Conservation (phyloP, 2,329 filamentous ascomycete species). For the Trichoderma sp. region DNA sequence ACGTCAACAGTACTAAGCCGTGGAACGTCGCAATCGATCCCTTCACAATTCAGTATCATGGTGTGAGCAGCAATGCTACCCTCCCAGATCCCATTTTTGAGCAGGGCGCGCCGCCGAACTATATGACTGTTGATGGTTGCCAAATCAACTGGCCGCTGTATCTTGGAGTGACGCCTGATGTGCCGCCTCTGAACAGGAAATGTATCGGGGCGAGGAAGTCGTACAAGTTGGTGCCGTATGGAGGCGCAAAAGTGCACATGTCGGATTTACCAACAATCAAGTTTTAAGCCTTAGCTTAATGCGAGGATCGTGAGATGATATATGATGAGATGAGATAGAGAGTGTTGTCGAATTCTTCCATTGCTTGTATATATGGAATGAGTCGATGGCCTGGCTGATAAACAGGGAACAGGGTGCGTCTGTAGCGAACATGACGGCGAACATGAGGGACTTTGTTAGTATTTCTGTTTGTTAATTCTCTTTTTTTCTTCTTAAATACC, state of each 20-base stretch:
- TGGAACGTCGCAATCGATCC: constrained; percentile 34
- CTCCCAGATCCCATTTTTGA: constrained; percentile 31
- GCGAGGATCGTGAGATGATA: background rate
- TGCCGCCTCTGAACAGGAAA: constrained; percentile 21
- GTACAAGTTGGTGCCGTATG: constrained; percentile 43
- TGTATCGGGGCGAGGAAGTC: constrained; percentile 32
- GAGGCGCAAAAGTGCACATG: constrained; percentile 47
- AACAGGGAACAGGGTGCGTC: background rate
- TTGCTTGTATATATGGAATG: background rate
- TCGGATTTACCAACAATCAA: constrained; percentile 25
- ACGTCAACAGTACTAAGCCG: constrained; percentile 32
- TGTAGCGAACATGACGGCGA: background rate
- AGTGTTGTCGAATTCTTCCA: background rate
- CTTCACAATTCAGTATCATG: constrained; percentile 27
- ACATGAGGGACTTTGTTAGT: background rate
- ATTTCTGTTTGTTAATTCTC: background rate
- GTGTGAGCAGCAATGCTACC: constrained; percentile 25
- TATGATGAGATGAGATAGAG: background rate
- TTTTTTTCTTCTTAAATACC: background rate
- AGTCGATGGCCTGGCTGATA: background rate
- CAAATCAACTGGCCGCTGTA: constrained; percentile 36
- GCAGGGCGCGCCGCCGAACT: constrained; percentile 34
- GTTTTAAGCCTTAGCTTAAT: background rate
- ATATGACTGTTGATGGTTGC: constrained; percentile 38
- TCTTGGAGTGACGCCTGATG: constrained; percentile 34